These are phyloP conservation scores for Mollisia scopiformis DNA, from an alignment of 2,329 filamentous ascomycete genomes.

Conservation along the genomic window DNA sequence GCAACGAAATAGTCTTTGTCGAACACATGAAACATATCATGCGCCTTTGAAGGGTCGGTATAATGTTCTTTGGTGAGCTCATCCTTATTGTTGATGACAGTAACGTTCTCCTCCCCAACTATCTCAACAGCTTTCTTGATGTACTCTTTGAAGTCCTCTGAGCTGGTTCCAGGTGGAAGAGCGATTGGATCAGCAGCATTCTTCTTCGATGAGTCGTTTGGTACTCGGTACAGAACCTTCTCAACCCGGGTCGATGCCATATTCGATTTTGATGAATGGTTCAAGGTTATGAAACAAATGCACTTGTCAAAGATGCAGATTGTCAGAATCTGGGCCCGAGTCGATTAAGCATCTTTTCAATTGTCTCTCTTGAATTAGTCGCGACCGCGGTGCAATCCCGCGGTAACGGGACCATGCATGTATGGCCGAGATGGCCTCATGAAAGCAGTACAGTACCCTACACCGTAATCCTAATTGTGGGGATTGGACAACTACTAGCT, in stretches of 20 bases:
- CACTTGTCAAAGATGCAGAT: neutral
- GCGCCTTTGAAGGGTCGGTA: slow-evolving; percentile 8
- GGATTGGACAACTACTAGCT: no score
- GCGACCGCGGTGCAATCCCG: neutral
- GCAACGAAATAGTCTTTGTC: slow-evolving; percentile 10
- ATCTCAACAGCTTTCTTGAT: neutral
- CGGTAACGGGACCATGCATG: neutral
- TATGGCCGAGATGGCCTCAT: neutral
- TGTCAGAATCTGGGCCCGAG: neutral
- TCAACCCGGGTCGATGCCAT: neutral
- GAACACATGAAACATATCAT: slow-evolving; percentile 13
- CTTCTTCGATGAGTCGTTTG: neutral
- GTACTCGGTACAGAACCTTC: neutral
- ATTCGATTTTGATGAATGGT: neutral
- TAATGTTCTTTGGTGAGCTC: slow-evolving; percentile 10
- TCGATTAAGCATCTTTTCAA: neutral
- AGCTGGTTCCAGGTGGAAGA: slow-evolving; percentile 7
- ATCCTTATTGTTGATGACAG: neutral
- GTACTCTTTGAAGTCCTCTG: slow-evolving; percentile 3
- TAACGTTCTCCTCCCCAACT: slow-evolving; percentile 7
- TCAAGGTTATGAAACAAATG: neutral
- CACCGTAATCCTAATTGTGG: neutral
- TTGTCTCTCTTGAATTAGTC: neutral
- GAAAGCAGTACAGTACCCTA: neutral
- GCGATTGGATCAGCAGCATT: slow-evolving; percentile 1